Conservation (phyloP, 2,329 filamentous ascomycete species). For the Fusarium sp. region DNA sequence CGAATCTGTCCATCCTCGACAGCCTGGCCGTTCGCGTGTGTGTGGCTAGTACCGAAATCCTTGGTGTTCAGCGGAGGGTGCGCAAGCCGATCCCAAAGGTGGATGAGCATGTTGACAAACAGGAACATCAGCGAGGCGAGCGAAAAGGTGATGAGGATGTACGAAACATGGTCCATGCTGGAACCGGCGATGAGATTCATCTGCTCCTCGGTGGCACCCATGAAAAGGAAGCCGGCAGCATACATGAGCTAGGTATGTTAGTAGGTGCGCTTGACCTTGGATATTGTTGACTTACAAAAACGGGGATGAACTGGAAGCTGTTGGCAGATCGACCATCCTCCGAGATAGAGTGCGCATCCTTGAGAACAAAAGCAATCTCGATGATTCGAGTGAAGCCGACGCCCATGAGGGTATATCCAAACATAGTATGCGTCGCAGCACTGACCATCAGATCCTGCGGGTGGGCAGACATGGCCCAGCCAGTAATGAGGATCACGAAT, state of each 20-base stretch:
- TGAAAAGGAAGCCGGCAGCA: conserved; percentile 94
- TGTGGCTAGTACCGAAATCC: conserved; percentile 52
- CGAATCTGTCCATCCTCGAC: conserved; percentile 70
- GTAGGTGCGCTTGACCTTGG: not conserved
- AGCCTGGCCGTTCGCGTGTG: conserved; percentile 47
- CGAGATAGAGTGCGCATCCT: conserved; percentile 74
- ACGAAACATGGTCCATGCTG: conserved; percentile 88
- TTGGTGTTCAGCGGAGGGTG: conserved; percentile 53
- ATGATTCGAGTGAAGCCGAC: conserved; percentile 87
- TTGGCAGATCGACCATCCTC: conserved; percentile 77
- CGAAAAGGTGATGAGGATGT: conserved; percentile 91
- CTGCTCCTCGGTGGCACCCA: conserved; percentile 97
- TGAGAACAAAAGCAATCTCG: conserved; percentile 89
- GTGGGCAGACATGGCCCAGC: conserved; percentile 95
- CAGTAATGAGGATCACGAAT: conserved; percentile 90
- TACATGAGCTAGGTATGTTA: conserved; percentile 76
- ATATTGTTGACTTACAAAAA: conserved; percentile 62
- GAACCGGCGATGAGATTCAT: conserved; percentile 82
- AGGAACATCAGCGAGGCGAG: conserved; percentile 92
- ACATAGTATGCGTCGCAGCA: conserved; percentile 87
- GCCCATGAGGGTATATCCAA: conserved; percentile 95
- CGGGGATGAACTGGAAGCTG: conserved; percentile 66
- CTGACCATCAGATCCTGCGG: conserved; percentile 87
- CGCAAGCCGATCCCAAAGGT: conserved; percentile 78
- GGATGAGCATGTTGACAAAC: conserved; percentile 87